Evolutionary conservation across 257 asterid species (phyloP), one percentile per base, ranked within the genome.

Genomic region (Fraxinus cuspidata): DNA sequence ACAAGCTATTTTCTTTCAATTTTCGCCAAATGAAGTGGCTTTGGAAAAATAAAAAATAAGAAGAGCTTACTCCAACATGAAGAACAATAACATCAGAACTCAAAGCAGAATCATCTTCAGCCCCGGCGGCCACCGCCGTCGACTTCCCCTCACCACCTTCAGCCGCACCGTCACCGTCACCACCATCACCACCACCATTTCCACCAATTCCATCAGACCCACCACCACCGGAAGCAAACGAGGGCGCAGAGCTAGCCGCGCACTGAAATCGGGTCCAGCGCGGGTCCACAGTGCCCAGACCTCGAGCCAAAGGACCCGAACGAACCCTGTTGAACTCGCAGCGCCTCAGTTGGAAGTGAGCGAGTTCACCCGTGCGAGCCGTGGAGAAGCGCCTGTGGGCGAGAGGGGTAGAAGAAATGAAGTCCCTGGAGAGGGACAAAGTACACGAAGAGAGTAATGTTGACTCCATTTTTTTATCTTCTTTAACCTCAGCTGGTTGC

Each of bases 51-150:
- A 28, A 23, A 31, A 42, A 7, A 18, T 0, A 6, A 28, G 19
- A 79, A 83, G 60, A 60, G 38, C 95, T 88, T 86, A 96, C 99
- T 72, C 88, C 87, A 81, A 96, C 99, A 76, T 96, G 97, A 65
- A 96, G 97, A 75, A 93, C 86, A 56, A 96, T 92, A 79, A 92
- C 99, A 74, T 90, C 98, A 70, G 98, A 87, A 79, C 87, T 82
- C 73, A 89, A 79, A 74, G 88, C 89, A 49, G 90, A 74, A 68
- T 81, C 87, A 68, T 88, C 97, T 68, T 89, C 91, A 13, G 85
- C 87, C 25, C 85, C 92, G 10, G 86, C 72, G 40, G 86, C 86
- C 71, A 85, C 92, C 1, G 83, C 90, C 23, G 86, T 79, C 6
- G 92, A 89, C 81, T 86, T 89, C 38, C 40, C 81, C 25, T 87